Percentiles rank a stretch among this genome's conserved stretches.
Evolutionary conservation across 164 flowering plant species (phyloP).

Genomic region (Tetrastigma voinierianum): DNA sequence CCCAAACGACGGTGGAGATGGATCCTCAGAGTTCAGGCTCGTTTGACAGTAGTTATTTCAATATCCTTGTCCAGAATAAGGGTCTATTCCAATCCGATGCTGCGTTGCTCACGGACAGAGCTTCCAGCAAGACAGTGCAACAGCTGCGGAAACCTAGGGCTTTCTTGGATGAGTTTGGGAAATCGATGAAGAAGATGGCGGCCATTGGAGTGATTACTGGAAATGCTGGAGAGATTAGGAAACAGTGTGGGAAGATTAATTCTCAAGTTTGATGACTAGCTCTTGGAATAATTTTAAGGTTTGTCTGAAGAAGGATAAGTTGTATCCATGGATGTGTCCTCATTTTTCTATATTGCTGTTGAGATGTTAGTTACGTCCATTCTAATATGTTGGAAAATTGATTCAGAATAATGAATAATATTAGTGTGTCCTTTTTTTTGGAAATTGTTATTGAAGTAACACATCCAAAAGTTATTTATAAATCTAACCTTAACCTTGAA

Average conservation of each 20-base stretch:
- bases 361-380: too few species aligned
- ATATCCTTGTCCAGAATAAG: slow-evolving; percentile 9
- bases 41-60: slow-evolving; percentile 35
- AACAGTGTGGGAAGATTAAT: slow-evolving; percentile 16
- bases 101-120: slow-evolving; percentile 26
- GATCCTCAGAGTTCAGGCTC: slow-evolving; percentile 27
- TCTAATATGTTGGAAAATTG: too few species aligned
- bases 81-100: slow-evolving; percentile 53
- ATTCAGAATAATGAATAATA: too few species aligned
- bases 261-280: background rate
- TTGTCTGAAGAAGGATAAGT: too few species aligned
- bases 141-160: background rate
- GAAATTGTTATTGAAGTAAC: too few species aligned
- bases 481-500: too few species aligned
- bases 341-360: too few species aligned
- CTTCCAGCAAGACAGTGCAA: slow-evolving; percentile 7
- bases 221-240: slow-evolving; percentile 37
- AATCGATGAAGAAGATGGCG: slow-evolving; percentile 36
- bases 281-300: too few species aligned
- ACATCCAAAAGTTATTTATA: too few species aligned
- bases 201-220: slow-evolving; percentile 35
- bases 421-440: too few species aligned
- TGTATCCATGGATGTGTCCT: too few species aligned
- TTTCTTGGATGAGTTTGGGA: slow-evolving; percentile 22
- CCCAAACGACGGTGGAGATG: slow-evolving; percentile 21